Evolutionary conservation across 164 flowering plant species (phyloP).

Genomic region (Cinnamomum micranthum): DNA sequence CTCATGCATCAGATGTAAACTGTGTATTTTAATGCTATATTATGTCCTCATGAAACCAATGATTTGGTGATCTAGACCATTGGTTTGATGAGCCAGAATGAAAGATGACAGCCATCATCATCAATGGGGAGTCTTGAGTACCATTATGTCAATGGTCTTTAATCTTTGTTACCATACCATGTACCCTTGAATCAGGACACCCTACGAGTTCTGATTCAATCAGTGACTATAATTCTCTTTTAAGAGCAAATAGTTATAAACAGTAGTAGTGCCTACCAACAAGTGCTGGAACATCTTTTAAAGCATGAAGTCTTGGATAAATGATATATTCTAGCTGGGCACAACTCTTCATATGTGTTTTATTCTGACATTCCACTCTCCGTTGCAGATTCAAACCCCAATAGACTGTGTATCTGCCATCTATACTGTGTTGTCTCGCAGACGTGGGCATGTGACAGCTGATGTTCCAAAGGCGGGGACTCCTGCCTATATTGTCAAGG

Average conservation of each 20-base stretch:
- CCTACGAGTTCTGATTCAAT: background rate
- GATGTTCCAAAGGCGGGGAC: constrained; percentile 98
- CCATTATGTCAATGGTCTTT: background rate
- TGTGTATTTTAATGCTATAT: background rate
- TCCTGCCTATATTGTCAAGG: constrained; percentile 98
- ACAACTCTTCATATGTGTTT: too few species aligned
- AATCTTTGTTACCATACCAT: background rate
- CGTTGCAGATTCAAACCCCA: constrained; percentile 95
- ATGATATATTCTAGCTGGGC: too few species aligned
- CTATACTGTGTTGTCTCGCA: constrained; percentile 88
- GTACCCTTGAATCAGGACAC: background rate
- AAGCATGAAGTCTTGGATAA: background rate
- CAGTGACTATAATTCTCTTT: background rate
- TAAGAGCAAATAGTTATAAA: background rate
- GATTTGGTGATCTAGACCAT: background rate
- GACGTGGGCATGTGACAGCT: constrained; percentile 97
- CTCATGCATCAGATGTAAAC: background rate
- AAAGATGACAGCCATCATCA: too few species aligned
- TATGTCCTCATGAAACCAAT: background rate
- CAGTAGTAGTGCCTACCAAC: background rate
- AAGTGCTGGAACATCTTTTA: background rate
- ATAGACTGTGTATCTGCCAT: constrained; percentile 96
- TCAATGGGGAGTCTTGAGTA: background rate
- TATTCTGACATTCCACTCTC: background rate
- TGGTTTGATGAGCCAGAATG: too few species aligned